Evolutionary conservation across 495 filamentous ascomycete genomes (phyloP), one percentile per base, ranked within the genome.

Genomic region (Penicillium chermesinum): DNA sequence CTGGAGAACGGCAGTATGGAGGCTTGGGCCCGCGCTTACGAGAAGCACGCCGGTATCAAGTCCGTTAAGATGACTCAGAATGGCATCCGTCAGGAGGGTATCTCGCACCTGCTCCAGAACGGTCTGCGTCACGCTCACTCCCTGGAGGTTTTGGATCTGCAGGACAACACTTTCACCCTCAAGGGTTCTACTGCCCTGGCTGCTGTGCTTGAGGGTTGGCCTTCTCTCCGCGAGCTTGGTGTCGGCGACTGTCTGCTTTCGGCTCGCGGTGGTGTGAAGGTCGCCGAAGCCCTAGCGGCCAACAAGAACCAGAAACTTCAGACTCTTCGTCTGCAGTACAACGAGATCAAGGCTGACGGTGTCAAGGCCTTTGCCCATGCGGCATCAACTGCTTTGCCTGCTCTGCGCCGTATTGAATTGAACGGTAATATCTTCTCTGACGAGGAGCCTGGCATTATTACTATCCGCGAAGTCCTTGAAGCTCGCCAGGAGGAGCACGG

Each of bases 51-150:
- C 20, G 71, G 72, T 13, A 75, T 97, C 22, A 86, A 84, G 65
- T 83, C 82, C 41, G 81, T 98, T 45, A 95, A 91, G 79, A 96
- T 98, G 93, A 89, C 93, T 30, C 93, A 97, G 67, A 97, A 98
- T 66, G 93, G 94, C 39, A 98, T 98, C 51, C 80, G 93, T 25
- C 88, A 91, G 61, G 89, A 96, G 69, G 93, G 93, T 49, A 89
- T 96, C 57, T 80, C 81, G 43, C 71, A 80, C 52, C 68, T 98
- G 38, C 61, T 98, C 40, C 80, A 77, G 49, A 74, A 89, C 38
- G 93, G 93, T 50, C 74, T 98, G 34, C 72, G 77, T 42, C 76
- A 84, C 52, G 78, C 85, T 25, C 72, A 61, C 16, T 69, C 70
- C 27, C 74, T 98, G 30, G 66, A 81, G 63, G 76, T 88, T 36